Evolutionary conservation across 306 rosid species (phyloP).

Genomic region (Begonia peltatifolia): DNA sequence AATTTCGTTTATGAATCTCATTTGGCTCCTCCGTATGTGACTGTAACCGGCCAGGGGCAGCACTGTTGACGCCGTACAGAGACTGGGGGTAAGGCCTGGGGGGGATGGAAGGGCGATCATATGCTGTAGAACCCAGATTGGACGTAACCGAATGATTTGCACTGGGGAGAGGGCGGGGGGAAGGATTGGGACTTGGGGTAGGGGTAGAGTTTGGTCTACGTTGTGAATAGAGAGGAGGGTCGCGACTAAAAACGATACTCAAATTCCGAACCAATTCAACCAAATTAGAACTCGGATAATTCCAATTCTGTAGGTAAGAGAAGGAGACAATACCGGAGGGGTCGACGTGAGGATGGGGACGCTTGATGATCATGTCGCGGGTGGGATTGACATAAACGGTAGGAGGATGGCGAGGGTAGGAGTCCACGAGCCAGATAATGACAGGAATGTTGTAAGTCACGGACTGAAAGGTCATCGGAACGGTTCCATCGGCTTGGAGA

Average conservation of each 20-base stretch:
- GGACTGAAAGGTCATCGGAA: constrained; percentile 62
- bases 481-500: constrained; percentile 81
- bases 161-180: constrained; percentile 8
- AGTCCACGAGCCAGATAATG: constrained; percentile 79
- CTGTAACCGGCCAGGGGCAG: constrained; percentile 18
- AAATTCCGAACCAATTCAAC: constrained; percentile 40
- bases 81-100: constrained; percentile 65
- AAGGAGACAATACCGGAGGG: constrained; percentile 74
- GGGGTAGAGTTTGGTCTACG: constrained; percentile 32
- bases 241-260: constrained; percentile 38
- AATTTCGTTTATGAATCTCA: constrained; percentile 51
- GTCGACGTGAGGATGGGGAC: constrained; percentile 56
- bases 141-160: constrained; percentile 8
- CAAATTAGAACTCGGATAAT: constrained; percentile 65
- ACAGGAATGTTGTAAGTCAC: constrained; percentile 85
- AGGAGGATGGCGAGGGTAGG: constrained; percentile 88
- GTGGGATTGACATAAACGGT: constrained; percentile 84
- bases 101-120: constrained; percentile 33
- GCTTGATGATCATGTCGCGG: constrained; percentile 89
- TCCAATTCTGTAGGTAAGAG: constrained; percentile 64
- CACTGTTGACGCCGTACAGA: constrained; percentile 34
- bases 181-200: constrained; percentile 16
- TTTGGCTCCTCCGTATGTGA: constrained; percentile 46
- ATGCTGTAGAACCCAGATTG: constrained; percentile 17
- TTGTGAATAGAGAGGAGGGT: constrained; percentile 82